Base-by-base conservation (phyloP, 208 protist species). In the Leishmania braziliensis region DNA sequence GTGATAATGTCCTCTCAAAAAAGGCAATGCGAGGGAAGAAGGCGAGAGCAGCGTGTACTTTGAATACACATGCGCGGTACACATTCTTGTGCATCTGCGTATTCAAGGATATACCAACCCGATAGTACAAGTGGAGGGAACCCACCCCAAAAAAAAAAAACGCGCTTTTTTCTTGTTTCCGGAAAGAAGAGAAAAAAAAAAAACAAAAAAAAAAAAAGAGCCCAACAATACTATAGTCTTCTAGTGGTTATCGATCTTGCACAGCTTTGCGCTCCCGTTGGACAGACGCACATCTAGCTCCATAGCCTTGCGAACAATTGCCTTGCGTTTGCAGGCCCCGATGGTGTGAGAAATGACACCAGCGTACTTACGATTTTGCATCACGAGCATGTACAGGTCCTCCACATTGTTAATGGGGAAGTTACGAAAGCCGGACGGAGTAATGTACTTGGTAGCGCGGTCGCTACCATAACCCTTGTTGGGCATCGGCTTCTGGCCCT, bases 341-440 rank as follows among this genome's bases (percentile, higher is more conserved):
- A 99, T 97, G 79, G 93, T 98, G 93, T 97, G 88, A 50, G 93
- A 91, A 87, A 99, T 99, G 82, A 99, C 98, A 66, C 99, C 99
- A 74, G 98, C 97, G 92, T 99, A 99, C 92, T 98, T 99, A 84
- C 98, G 97, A 98, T 99, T 99, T 89, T 99, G 99, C 99, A 99
- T 99, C 51, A 99, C 92, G 39, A 99, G 98, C 90, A 99, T 95
- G 90, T 99, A 99, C 62, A 99, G 93, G 82, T 99, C 99, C 87
- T 98, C 82, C 75, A 98, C 93, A 79, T 98, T 99, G 89, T 91
- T 90, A 76, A 99, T 94, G 70, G 91, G 90, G 89, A 99, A 99
- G 89, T 98, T 97, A 83, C 98, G 97, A 93, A 99, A 99, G 81
- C 99, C 98, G 62, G 98, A 97, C 43, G 99, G 99, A 66, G 98